Evolutionary conservation across 148 eudicot genomes (phyloP).

Genomic region (Nyssa sinensis): DNA sequence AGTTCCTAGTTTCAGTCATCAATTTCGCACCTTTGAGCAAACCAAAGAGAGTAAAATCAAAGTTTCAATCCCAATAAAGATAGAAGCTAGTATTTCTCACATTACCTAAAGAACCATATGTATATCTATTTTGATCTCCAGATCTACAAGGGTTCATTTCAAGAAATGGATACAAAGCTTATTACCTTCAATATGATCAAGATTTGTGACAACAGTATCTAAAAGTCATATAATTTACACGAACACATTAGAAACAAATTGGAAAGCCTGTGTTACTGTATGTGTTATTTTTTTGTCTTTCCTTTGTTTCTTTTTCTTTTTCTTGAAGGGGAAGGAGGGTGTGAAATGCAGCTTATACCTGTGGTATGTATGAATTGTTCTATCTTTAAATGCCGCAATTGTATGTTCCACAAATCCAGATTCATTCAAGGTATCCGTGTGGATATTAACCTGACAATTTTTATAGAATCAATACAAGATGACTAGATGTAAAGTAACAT

Average conservation of each 20-base stretch:
- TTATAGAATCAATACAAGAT: neutral
- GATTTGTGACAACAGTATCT: neutral
- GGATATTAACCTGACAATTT: conserved; percentile 78
- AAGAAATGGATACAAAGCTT: too few species aligned
- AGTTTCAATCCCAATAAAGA: neutral
- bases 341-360: conserved; percentile 43
- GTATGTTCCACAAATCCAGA: conserved; percentile 99
- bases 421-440: conserved; percentile 95
- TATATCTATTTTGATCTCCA: too few species aligned
- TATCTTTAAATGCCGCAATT: conserved; percentile 76
- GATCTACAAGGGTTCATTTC: too few species aligned
- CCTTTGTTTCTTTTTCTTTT: neutral
- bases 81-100: too few species aligned
- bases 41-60: neutral
- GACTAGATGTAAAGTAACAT: neutral
- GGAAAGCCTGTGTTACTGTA: too few species aligned
- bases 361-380: conserved; percentile 97
- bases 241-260: too few species aligned
- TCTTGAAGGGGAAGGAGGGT: neutral
- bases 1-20: neutral
- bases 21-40: neutral
- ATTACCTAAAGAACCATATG: too few species aligned
- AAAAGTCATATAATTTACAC: neutral
- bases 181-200: neutral
- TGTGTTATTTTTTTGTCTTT: neutral